These are phyloP conservation scores for Phyllachora maydis DNA, from an alignment of 2,329 filamentous ascomycete species.

Conservation along the genomic window DNA sequence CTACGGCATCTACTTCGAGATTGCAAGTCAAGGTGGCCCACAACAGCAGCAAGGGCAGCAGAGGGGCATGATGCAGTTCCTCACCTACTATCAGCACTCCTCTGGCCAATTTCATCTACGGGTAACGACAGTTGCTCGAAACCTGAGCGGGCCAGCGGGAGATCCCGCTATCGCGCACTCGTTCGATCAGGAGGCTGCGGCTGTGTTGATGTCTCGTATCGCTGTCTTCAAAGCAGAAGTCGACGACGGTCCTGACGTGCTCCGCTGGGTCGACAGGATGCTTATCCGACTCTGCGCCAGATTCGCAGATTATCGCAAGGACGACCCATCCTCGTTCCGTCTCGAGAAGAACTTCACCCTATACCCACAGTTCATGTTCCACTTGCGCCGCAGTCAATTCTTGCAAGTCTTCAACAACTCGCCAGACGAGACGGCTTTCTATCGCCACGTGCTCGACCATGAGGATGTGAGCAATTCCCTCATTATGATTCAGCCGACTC, in stretches of 20 bases:
- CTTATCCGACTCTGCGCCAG: conserved; percentile 88
- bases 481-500: conserved; percentile 95
- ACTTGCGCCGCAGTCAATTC: conserved; percentile 90
- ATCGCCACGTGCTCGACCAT: conserved; percentile 88
- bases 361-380: conserved; percentile 99
- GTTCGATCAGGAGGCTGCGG: conserved; percentile 94
- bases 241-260: conserved; percentile 92
- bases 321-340: conserved; percentile 91
- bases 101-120: conserved; percentile 90
- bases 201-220: conserved; percentile 96
- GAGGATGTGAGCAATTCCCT: conserved; percentile 94
- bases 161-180: conserved; percentile 91
- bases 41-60: conserved; percentile 73
- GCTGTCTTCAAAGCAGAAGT: conserved; percentile 98
- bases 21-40: conserved; percentile 80
- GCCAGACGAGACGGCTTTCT: conserved; percentile 97
- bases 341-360: conserved; percentile 98
- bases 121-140: conserved; percentile 82
- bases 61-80: conserved; percentile 91
- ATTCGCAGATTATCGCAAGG: conserved; percentile 95
- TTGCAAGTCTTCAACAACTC: conserved; percentile 99
- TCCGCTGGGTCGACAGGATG: conserved; percentile 98
- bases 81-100: conserved; percentile 97
- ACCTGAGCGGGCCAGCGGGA: conserved; percentile 79
- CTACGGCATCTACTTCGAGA: conserved; percentile 95